A percentile compares a stretch with the other conserved stretches of the same genome.
Conservation (phyloP, 768 basidiomycete species). For the Candolleomyces aberdarensis region DNA sequence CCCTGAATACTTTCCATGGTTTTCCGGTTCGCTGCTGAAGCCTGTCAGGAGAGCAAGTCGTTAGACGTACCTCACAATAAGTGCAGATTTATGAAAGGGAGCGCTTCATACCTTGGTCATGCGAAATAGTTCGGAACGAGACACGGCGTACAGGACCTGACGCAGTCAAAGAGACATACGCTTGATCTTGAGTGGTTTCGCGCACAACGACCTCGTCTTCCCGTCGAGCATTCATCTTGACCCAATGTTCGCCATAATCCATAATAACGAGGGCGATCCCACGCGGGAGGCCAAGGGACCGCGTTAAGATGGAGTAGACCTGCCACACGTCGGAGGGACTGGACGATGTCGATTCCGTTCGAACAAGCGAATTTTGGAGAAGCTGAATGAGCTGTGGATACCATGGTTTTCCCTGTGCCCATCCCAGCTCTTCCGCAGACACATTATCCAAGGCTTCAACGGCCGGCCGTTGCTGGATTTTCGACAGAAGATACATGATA, state of each 20-base stretch:
- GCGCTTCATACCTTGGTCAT: neutral
- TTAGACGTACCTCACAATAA: neutral
- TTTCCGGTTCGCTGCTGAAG: neutral
- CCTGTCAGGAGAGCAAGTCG: neutral
- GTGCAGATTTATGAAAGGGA: neutral
- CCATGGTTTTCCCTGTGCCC: neutral
- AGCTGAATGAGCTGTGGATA: neutral
- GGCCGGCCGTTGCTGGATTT: neutral
- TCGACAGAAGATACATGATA: neutral
- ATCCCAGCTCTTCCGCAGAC: neutral
- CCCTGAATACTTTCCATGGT: neutral
- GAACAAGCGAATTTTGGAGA: neutral
- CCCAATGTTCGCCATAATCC: neutral
- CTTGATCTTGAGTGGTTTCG: neutral
- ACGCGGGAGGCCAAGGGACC: constrained; percentile 1
- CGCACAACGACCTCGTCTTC: neutral
- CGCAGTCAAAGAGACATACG: neutral
- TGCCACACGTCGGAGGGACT: neutral
- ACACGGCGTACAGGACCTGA: neutral
- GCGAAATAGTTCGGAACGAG: neutral
- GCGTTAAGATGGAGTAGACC: neutral
- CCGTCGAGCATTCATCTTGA: neutral
- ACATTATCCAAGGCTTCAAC: neutral
- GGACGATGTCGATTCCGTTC: neutral
- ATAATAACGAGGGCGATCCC: neutral